Evolutionary conservation across 2,329 filamentous ascomycete species (phyloP), one percentile per base, ranked within the genome.

Genomic region (Talaromyces pinophilus): DNA sequence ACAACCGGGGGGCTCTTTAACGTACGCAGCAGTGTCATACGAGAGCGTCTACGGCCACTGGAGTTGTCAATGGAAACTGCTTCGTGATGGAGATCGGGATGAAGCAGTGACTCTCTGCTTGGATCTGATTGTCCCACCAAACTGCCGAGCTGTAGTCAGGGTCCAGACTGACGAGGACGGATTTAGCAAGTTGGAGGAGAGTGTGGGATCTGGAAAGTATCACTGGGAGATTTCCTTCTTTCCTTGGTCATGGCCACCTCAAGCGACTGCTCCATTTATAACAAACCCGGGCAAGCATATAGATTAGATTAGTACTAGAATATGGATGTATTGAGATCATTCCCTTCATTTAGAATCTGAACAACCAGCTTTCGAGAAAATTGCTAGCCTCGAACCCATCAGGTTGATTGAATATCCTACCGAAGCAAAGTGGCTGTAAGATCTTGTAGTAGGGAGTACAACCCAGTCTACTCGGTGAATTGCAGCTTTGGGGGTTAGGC

Each of bases 151-250:
- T n/a, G 2, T 44, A 44, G 17, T 44, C 17, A 44, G 6, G 17
- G 1, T 44, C 7, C 40, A 44, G 40, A n/a, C 40, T 44, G 40
- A 44, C 40, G 40, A 44, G 40, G 40, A n/a, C n/a, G 40, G 40
- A 19, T 44, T 44, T 2, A 44, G 40, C n/a, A 44, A 44, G 3
- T 44, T 44, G 17, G 17, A 44, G 6, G 40, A 44, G 40, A 44
- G 2, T 19, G 50, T 54, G 50, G 50, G 50, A 54, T 54, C 50
- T 54, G 50, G 50, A 54, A 54, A 54, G 19, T 22, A 54, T 54
- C 50, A 54, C 11, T 54, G 50, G 50, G 28, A 33, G 28, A n/a
- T 54, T 28, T 22, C 22, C 17, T 54, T 54, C 50, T 54, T 54
- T 54, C 50, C 50, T 33, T 54, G 13, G 28, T n/a, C 50, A 54